Evolutionary conservation across 768 basidiomycete species (phyloP), one percentile per base, ranked within the genome.

Genomic region (Agaricus blazei): DNA sequence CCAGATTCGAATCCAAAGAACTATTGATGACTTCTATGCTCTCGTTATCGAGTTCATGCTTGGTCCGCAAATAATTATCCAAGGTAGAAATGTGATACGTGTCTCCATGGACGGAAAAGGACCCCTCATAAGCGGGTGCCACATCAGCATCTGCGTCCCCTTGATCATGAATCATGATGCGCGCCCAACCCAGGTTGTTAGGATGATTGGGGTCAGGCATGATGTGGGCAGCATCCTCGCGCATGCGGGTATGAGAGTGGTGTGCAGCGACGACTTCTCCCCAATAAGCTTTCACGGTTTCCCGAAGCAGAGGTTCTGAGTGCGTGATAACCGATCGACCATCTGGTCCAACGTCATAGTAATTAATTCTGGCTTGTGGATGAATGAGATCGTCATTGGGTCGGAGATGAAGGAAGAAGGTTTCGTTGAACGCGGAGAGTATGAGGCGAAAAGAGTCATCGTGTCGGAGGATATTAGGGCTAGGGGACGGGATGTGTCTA

Each of bases 321-420:
- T 75, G 78, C 3, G 78, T 69, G 31, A 84, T 62, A 19, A 78
- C 72, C 28, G 79, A 70, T 40, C 67, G 64, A 29, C 87, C 86
- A 44, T 81, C 75, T 14, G 80, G 64, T 7, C 66, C 67, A 23
- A 72, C 75, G n/a, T 73, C 70, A 66, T 82, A 84, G 69, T 86
- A 85, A 50, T 79, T 81, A 54, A 91, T 76, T 41, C 84, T 81
- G 1, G 90, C 90, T 51, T 85, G 80, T 42, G 90, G 85, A 64
- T 92, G 89, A 49, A 93, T 74, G 58, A 93, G 81, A 59, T 89
- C 73, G 59, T 87, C 81, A 64, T 90, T 91, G 7, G 91, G 90
- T 15, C 80, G 81, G 48, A 93, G 75, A 63, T 92, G 87, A 44
- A 93, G 76, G 64, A 86, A 74, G 64, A 84, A 87, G 27, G 75